Base-by-base conservation (phyloP, 306 rosid genomes). In the Malus sylvestris region DNA sequence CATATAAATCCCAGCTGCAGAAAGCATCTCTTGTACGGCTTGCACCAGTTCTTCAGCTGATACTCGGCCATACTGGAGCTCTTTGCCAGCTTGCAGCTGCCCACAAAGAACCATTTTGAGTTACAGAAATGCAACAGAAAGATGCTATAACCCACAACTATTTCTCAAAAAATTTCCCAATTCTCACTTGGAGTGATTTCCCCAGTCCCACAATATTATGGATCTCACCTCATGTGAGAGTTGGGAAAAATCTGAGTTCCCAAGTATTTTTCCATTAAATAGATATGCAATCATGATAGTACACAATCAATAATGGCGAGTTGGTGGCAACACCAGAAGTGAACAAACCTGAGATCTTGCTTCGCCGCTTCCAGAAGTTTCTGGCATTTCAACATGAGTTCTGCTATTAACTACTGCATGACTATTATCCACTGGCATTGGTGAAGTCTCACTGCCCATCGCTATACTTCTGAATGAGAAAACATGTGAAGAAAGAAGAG, bases 11-110 rank as follows among this genome's bases (percentile, higher is more conserved):
- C 98, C 98, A 78, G 93, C 95, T 29, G 96, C 86, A 78, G 95
- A 84, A 81, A 94, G 98, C 83, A 94, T 94, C 87, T 94, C 98
- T 78, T 92, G 81, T 68, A 94, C 97, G 53, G 98, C 98, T 78
- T 92, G 97, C 81, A 92, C 95, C 78, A 92, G 80, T 83, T 94
- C 98, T 42, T 83, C 85, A 38, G 98, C 89, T 11, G 98, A 88
- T 79, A 94, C 97, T 85, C 83, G 90, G 76, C 93, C 93, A 70
- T 87, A 86, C 77, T 84, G 96, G 61, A 83, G 83, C 72, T 86
- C 90, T 81, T 88, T 85, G 27, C 57, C 83, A 68, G 86, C 78
- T 78, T 84, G 88, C 79, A 44, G 72, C 86, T 84, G 86, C 67
- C 76, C 70, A 77, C 53, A 82, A 35, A 82, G 73, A 67, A 79